Evolutionary conservation across 345 rosid species (phyloP).

Genomic region (Raphanus sativus): DNA sequence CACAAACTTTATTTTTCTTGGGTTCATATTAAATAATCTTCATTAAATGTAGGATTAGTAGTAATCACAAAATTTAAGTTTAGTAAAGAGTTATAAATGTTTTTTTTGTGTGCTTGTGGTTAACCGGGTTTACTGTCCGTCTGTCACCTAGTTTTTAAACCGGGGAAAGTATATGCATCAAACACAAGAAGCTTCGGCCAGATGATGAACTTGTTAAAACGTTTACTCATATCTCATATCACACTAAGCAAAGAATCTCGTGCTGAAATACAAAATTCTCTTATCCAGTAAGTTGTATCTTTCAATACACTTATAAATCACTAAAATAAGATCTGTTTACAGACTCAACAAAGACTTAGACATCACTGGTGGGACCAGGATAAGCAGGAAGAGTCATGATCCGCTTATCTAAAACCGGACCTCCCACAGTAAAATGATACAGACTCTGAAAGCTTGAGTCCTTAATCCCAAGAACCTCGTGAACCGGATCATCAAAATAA

Average conservation of each 20-base stretch:
- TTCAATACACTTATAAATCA: neutral
- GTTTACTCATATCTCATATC: neutral
- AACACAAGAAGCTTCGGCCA: neutral
- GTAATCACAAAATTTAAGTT: neutral
- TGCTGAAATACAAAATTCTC: too few relatives aligned
- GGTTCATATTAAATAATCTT: neutral
- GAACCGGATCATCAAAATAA: conserved; percentile 93
- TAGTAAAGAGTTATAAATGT: neutral
- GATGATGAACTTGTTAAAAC: neutral
- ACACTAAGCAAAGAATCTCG: too few relatives aligned
- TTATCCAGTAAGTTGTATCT: neutral
- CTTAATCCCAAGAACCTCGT: conserved; percentile 65
- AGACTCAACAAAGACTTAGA: conserved; percentile 25
- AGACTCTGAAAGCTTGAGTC: conserved; percentile 72
- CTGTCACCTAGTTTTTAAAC: neutral
- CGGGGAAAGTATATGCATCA: neutral
- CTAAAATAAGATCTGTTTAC: neutral
- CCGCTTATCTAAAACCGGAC: conserved; percentile 75
- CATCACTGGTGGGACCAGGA: conserved; percentile 67
- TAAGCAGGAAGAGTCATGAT: conserved; percentile 93
- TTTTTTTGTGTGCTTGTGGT: neutral
- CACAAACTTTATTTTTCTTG: neutral
- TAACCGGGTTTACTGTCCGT: neutral
- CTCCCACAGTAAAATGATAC: conserved; percentile 86
- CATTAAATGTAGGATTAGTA: neutral